These are phyloP conservation scores for Persicaria tinctoria DNA, from an alignment of 148 eudicot genomes.

Conservation along the genomic window DNA sequence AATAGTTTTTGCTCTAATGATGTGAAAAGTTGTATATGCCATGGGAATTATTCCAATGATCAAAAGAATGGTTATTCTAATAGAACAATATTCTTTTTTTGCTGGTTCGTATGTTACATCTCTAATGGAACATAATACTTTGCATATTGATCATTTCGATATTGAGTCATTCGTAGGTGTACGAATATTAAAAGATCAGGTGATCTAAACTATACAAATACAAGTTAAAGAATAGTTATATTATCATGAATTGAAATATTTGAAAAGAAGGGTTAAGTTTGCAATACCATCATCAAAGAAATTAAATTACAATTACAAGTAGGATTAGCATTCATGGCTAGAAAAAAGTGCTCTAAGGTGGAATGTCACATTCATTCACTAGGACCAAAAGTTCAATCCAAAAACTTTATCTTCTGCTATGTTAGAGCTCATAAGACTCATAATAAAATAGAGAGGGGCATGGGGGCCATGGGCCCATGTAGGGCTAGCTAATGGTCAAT, in stretches of 20 bases:
- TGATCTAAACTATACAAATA: background rate
- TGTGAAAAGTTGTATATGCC: background rate
- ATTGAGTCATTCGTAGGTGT: too few relatives aligned
- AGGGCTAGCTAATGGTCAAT: constrained; percentile 2
- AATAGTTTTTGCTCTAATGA: background rate
- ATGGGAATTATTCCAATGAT: constrained; percentile 2
- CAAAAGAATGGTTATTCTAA: background rate
- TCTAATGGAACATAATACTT: background rate
- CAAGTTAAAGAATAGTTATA: background rate
- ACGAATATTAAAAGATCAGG: too few relatives aligned
- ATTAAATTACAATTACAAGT: background rate
- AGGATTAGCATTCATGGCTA: background rate
- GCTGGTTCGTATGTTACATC: background rate
- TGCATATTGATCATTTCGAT: too few relatives aligned
- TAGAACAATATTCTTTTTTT: background rate
- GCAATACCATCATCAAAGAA: background rate
- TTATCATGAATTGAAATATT: background rate
- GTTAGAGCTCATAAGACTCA: background rate
- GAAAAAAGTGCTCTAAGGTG: background rate
- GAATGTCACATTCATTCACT: background rate
- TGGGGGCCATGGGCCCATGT: background rate
- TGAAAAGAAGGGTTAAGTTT: background rate
- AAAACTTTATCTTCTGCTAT: background rate
- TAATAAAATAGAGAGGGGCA: background rate
- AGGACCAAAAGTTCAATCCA: background rate